Evolutionary conservation across 768 basidiomycete species (phyloP).

Genomic region (Leccinum ochraceum): DNA sequence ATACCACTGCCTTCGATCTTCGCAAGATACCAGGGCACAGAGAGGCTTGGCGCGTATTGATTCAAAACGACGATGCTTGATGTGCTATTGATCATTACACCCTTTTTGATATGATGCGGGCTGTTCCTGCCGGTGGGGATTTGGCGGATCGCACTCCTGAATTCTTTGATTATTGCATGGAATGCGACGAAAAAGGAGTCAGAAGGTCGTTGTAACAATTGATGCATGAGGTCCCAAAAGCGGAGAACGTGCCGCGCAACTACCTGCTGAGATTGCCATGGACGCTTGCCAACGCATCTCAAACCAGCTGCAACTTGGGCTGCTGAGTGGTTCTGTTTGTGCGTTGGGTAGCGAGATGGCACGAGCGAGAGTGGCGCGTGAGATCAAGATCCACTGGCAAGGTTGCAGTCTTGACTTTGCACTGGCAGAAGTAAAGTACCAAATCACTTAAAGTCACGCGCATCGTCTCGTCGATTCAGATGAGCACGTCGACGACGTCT

Average conservation of each 20-base stretch:
- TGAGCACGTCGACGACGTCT: neutral
- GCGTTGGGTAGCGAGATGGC: conserved; percentile 9
- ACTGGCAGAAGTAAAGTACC: neutral
- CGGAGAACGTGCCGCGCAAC: conserved; percentile 44
- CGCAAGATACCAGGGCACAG: no score
- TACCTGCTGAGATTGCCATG: conserved; percentile 66
- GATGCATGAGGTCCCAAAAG: conserved; percentile 43
- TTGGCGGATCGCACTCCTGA: conserved; percentile 57
- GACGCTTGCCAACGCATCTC: conserved; percentile 57
- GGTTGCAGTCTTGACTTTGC: neutral
- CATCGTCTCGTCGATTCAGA: neutral
- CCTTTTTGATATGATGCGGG: no score
- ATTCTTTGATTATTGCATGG: conserved; percentile 52
- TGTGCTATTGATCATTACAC: no score
- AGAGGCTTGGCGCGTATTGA: no score
- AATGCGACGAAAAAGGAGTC: conserved; percentile 32
- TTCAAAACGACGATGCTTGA: no score
- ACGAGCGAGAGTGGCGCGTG: conserved; percentile 15
- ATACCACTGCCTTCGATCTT: no score
- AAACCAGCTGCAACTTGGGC: neutral
- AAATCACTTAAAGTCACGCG: conserved; percentile 1
- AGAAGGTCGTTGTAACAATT: conserved; percentile 32
- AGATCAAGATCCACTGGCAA: conserved; percentile 20
- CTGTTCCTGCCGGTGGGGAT: conserved; percentile 83
- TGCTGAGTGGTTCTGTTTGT: no score